A percentile compares a stretch with the other conserved stretches of the same genome.
phyloP scores from a whole-genome alignment of 208 protist species.

The Balamuthia mandrillaris region DNA sequence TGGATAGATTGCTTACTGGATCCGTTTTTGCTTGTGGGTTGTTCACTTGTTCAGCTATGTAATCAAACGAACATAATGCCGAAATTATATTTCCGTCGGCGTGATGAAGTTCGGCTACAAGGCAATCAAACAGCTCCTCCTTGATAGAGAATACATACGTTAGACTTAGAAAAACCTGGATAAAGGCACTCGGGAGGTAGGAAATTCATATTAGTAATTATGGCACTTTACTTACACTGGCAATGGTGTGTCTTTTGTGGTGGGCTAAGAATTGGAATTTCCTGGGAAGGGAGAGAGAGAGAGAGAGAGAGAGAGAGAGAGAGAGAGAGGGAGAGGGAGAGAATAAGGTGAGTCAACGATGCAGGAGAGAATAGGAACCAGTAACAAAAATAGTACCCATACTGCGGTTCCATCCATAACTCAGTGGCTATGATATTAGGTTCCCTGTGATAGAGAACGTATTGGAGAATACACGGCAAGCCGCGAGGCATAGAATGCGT shows the following conservation, averaged over 20 bases:
- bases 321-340: not conserved
- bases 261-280: too few relatives aligned
- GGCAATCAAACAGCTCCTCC: not conserved
- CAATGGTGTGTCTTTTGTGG: not conserved
- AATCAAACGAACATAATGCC: constrained; percentile 23
- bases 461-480: constrained; percentile 32
- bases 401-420: constrained; percentile 34
- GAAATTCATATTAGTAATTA: not conserved
- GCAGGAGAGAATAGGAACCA: not conserved
- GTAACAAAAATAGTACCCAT: too few relatives aligned
- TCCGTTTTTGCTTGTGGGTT: too few relatives aligned
- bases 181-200: not conserved
- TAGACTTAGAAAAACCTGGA: not conserved
- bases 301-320: not conserved
- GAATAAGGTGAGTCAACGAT: not conserved
- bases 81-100: constrained; percentile 17
- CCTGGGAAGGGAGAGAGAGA: not conserved
- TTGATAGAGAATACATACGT: not conserved
- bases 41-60: constrained; percentile 12
- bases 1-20: not conserved
- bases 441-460: constrained; percentile 27
- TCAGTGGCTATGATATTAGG: constrained; percentile 11
- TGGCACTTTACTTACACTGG: not conserved
- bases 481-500: too few relatives aligned
- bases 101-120: not conserved